These are phyloP conservation scores for Phytophthora macrochlamydospora DNA, from an alignment of 352 stramenopile genomes.

Conservation along the genomic window DNA sequence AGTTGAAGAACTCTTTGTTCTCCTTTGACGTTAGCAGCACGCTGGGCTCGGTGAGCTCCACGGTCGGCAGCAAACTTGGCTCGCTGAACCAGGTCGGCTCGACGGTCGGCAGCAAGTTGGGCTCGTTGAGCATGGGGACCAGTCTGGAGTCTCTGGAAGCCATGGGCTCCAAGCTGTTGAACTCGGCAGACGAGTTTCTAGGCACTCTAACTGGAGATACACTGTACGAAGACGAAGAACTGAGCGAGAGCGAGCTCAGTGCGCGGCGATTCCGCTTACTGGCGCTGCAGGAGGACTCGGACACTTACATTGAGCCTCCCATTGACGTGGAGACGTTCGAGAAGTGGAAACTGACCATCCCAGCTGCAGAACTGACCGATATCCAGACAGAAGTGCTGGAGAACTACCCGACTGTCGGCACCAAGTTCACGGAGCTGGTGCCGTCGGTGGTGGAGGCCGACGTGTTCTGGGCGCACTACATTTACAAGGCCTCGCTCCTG, in stretches of 20 bases:
- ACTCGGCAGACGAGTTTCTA: constrained; percentile 69
- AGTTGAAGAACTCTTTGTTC: constrained; percentile 54
- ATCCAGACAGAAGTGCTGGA: constrained; percentile 62
- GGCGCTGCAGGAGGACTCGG: constrained; percentile 64
- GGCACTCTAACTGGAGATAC: constrained; percentile 46
- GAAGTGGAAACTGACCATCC: constrained; percentile 55
- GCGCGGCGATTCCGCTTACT: constrained; percentile 62
- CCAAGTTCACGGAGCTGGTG: constrained; percentile 67
- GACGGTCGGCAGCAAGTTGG: constrained; percentile 43
- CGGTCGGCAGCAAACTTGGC: constrained; percentile 34
- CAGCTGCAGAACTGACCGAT: constrained; percentile 38
- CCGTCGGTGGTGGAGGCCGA: constrained; percentile 52
- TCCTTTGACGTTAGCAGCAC: constrained; percentile 50
- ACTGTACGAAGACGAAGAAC: constrained; percentile 31
- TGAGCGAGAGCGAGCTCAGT: constrained; percentile 44
- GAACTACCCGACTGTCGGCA: constrained; percentile 63
- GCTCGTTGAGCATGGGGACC: constrained; percentile 32
- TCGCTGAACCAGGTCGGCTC: constrained; percentile 42
- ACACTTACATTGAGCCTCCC: constrained; percentile 67
- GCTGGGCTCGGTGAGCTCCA: constrained; percentile 37
- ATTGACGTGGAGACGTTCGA: constrained; percentile 66
- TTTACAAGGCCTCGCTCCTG: constrained; percentile 77
- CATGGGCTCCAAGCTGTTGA: constrained; percentile 73
- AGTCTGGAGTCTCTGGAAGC: constrained; percentile 53
- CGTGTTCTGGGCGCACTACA: constrained; percentile 72